phyloP scores from a whole-genome alignment of 805 yeast species.

The Teunomyces funiuensis region DNA sequence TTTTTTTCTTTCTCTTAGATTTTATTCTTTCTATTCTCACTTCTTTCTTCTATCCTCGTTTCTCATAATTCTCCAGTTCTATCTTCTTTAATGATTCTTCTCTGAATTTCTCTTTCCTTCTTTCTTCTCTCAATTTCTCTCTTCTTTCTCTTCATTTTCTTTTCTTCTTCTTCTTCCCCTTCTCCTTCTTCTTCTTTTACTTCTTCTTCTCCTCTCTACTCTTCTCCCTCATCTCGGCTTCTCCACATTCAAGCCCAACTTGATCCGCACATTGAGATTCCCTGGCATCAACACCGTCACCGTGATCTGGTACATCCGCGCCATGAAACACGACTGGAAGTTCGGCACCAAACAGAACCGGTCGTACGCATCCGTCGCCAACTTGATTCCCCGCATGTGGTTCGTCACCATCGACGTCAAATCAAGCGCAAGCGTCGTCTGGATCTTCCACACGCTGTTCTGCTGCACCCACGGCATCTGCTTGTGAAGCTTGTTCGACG shows the following conservation, averaged over 20 bases:
- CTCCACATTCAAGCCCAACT: constrained; percentile 2
- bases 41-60: too few relatives aligned
- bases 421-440: constrained; percentile 12
- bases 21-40: too few relatives aligned
- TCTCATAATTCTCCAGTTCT: too few relatives aligned
- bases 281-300: constrained; percentile 12
- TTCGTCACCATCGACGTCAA: constrained; percentile 12
- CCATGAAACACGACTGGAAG: constrained; percentile 36
- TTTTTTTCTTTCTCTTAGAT: too few relatives aligned
- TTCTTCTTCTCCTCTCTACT: neutral
- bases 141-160: too few relatives aligned
- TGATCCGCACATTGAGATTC: constrained; percentile 3
- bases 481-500: constrained; percentile 7
- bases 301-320: constrained; percentile 33
- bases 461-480: constrained; percentile 11
- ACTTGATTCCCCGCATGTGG: constrained; percentile 8
- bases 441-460: neutral
- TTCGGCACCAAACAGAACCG: constrained; percentile 35
- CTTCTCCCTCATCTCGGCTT: neutral
- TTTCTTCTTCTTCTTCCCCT: neutral
- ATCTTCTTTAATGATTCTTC: too few relatives aligned
- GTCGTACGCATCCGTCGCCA: constrained; percentile 17
- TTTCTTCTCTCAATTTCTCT: too few relatives aligned
- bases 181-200: too few relatives aligned
- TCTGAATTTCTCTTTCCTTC: too few relatives aligned